A percentile compares a stretch with the other conserved stretches of the same genome.
phyloP scores from a whole-genome alignment of 75 land plant genomes.

The Selaginella moellendorffii region DNA sequence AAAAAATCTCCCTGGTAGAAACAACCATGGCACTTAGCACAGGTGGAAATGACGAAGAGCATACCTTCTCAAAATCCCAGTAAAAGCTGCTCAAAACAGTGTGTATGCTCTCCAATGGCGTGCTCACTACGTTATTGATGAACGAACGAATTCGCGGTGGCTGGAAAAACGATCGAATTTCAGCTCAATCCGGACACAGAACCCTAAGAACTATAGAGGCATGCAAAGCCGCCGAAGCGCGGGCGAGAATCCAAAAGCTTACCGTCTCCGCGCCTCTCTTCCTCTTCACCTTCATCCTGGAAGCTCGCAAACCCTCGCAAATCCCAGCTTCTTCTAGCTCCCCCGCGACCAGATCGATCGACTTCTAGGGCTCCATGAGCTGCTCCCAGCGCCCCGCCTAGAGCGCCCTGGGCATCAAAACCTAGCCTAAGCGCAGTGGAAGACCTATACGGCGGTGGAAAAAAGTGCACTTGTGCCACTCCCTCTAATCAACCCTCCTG shows the following conservation, averaged over 20 bases:
- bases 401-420: too few relatives aligned
- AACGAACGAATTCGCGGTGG: conserved; percentile 61
- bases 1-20: conserved; percentile 83
- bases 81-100: conserved; percentile 40
- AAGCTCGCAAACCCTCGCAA: neutral
- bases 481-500: too few relatives aligned
- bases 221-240: neutral
- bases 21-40: conserved; percentile 5
- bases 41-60: neutral
- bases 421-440: too few relatives aligned
- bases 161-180: conserved; percentile 20
- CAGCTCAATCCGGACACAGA: neutral
- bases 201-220: neutral
- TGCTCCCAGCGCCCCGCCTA: too few relatives aligned
- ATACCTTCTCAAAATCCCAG: conserved; percentile 93
- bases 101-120: conserved; percentile 60
- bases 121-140: conserved; percentile 46
- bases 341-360: too few relatives aligned
- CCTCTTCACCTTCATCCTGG: conserved; percentile 34
- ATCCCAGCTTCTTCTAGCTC: too few relatives aligned
- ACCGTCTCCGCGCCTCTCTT: conserved; percentile 35
- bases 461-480: too few relatives aligned
- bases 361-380: too few relatives aligned
- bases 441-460: too few relatives aligned
- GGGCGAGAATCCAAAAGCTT: conserved; percentile 1